phyloP scores from a whole-genome alignment of 331 rosid species.

The Dryas integrifolia region DNA sequence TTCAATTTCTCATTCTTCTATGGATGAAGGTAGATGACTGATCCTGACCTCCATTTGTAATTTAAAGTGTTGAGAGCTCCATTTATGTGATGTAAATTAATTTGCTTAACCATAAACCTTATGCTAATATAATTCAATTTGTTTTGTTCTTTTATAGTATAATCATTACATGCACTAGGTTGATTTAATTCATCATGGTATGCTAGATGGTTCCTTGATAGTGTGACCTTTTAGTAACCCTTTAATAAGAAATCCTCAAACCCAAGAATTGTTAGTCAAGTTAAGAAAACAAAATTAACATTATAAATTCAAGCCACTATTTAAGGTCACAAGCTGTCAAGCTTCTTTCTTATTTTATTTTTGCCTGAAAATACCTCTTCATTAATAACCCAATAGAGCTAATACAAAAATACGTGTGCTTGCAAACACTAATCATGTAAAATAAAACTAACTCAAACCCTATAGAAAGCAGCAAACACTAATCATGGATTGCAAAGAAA shows the following conservation, averaged over 20 bases:
- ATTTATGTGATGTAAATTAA: conserved; percentile 8
- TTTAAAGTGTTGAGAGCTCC: background rate
- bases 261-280: background rate
- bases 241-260: too few species aligned
- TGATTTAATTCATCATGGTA: too few species aligned
- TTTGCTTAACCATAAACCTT: background rate
- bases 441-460: background rate
- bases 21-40: conserved; percentile 54
- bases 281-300: background rate
- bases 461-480: background rate
- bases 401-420: background rate
- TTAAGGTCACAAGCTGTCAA: background rate
- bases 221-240: too few species aligned
- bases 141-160: background rate
- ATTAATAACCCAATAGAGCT: background rate
- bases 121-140: background rate
- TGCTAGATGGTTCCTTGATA: too few species aligned
- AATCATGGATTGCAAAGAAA: background rate
- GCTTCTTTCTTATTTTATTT: too few species aligned
- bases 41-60: background rate
- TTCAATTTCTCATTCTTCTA: conserved; percentile 69
- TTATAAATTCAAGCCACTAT: conserved; percentile 7
- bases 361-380: too few species aligned
- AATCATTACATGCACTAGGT: background rate
- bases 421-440: background rate